Evolutionary conservation across 164 flowering plant species (phyloP), one percentile per base, ranked within the genome.

Genomic region (Paratinospora sagittata): DNA sequence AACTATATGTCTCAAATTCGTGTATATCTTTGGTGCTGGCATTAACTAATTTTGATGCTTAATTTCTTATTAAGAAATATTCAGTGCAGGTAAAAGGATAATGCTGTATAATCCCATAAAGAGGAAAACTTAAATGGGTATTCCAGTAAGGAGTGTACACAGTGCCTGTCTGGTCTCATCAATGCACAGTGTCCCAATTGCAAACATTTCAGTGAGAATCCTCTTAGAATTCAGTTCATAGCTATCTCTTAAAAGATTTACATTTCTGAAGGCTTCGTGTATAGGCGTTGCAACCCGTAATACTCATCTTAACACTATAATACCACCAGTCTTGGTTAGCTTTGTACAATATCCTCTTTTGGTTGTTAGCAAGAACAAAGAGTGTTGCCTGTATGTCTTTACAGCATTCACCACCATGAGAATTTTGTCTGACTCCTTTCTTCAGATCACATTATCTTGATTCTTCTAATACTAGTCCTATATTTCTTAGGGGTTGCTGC

Each of bases 401-500:
- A 27, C 5, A n/a, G 34, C 17, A 17, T 55, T 27, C 61, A 55
- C 24, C 24, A 19, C 61, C 61, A 19, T 55, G 16, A 13, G 17
- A 27, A 26, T 27, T 61, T 61, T 8, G 34, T 61, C 17, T 10
- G 19, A 61, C 17, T 61, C 14, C 34, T 27, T 61, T 61, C 64
- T 61, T 27, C 33, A n/a, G n/a, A n/a, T n/a, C n/a, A n/a, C n/a
- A n/a, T n/a, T n/a, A n/a, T n/a, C n/a, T n/a, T n/a, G n/a, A n/a
- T n/a, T n/a, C n/a, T n/a, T n/a, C n/a, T n/a, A n/a, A n/a, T n/a
- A n/a, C n/a, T n/a, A n/a, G n/a, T 11, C 7, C 27, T 60, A 10
- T 5, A 60, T 69, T 13, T 58, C 7, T 12, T 57, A 69, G 72
- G 72, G 39, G 78, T 89, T 78, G 78, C 88, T 69, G 67, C 85